Conservation (phyloP, 2,329 filamentous ascomycete species). For the Cercospora citrullina region DNA sequence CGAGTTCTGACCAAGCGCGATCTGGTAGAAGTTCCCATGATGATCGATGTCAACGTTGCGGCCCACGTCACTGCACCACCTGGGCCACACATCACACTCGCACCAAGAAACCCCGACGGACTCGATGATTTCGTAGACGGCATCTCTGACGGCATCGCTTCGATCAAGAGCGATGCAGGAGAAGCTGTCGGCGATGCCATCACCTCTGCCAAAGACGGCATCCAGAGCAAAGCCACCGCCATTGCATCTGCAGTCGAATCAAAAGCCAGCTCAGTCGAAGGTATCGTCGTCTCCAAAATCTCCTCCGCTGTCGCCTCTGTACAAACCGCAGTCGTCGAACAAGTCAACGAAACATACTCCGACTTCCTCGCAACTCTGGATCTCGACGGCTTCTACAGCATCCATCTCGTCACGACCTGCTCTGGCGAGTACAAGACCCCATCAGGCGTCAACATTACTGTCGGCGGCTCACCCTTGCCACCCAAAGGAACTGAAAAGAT, state of each 20-base stretch:
- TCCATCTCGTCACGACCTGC: constrained; percentile 63
- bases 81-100: constrained; percentile 25
- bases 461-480: constrained; percentile 30
- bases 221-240: constrained; percentile 27
- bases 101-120: constrained; percentile 18
- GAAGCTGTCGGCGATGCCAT: constrained; percentile 23
- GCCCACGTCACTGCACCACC: constrained; percentile 19
- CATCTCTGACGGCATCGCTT: constrained; percentile 20
- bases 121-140: constrained; percentile 36
- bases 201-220: constrained; percentile 29
- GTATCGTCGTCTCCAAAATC: constrained; percentile 27
- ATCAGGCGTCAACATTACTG: constrained; percentile 46
- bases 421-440: constrained; percentile 46
- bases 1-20: constrained; percentile 26
- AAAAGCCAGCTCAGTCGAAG: constrained; percentile 22
- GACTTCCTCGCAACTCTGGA: constrained; percentile 51
- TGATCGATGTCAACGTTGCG: constrained; percentile 11
- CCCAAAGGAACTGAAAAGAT: constrained; percentile 48
- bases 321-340: constrained; percentile 45
- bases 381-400: constrained; percentile 61
- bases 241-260: constrained; percentile 27
- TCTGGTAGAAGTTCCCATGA: constrained; percentile 15
- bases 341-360: constrained; percentile 41
- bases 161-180: constrained; percentile 22
- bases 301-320: constrained; percentile 34